Conservation (phyloP, 495 filamentous ascomycete genomes). For the Trichoderma erinaceum region DNA sequence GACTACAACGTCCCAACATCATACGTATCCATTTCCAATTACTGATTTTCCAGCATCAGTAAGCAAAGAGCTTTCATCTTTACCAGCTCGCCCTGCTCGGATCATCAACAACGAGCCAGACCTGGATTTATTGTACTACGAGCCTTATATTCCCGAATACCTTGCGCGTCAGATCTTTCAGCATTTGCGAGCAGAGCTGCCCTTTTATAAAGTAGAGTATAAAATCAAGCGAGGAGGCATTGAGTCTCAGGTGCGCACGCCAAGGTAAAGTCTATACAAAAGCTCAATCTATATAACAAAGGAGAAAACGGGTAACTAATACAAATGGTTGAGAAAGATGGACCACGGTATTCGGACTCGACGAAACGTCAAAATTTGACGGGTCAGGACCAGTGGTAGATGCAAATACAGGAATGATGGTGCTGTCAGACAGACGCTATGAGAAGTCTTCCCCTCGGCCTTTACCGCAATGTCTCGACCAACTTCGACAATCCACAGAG, state of each 20-base stretch:
- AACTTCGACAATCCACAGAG: constrained; percentile 51
- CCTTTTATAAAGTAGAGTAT: constrained; percentile 70
- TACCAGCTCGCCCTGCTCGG: constrained; percentile 33
- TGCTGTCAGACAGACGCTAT: constrained; percentile 43
- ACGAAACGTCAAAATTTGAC: constrained; percentile 49
- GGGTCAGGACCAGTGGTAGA: constrained; percentile 42
- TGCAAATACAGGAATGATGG: constrained; percentile 33
- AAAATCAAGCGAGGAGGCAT: constrained; percentile 53
- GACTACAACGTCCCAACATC: constrained; percentile 37
- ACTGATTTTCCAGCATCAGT: constrained; percentile 43
- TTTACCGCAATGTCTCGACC: constrained; percentile 58
- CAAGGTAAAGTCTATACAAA: constrained; percentile 33
- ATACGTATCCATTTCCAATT: constrained; percentile 59
- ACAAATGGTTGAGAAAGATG: constrained; percentile 21
- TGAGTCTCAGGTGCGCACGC: constrained; percentile 58
- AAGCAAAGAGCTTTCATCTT: constrained; percentile 21
- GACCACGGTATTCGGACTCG: constrained; percentile 68
- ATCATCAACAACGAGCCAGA: constrained; percentile 55
- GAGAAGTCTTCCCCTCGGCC: constrained; percentile 52
- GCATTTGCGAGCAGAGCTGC: constrained; percentile 55
- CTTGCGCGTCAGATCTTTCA: constrained; percentile 54
- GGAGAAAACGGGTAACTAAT: neutral
- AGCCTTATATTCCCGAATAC: constrained; percentile 52
- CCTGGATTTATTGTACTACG: constrained; percentile 62
- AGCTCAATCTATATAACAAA: neutral